phyloP scores from a whole-genome alignment of 345 rosid species.

The Brassica cretica region DNA sequence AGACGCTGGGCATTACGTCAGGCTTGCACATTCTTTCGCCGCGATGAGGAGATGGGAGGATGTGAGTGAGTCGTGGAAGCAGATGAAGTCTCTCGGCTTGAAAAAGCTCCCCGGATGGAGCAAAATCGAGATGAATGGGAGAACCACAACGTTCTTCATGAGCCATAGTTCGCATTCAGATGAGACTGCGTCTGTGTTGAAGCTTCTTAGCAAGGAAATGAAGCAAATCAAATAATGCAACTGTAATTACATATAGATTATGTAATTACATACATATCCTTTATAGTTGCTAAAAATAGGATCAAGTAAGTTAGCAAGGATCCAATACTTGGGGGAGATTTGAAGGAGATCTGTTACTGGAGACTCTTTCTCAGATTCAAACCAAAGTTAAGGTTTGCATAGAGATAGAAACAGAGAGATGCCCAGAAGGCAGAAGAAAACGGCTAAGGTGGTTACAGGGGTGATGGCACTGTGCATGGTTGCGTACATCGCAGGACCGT shows the following conservation, averaged over 20 bases:
- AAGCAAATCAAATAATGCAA: slow-evolving; percentile 23
- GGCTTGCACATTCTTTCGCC: slow-evolving; percentile 59
- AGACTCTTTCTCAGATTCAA: slow-evolving; percentile 29
- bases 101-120: slow-evolving; percentile 69
- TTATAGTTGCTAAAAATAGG: slow-evolving; percentile 34
- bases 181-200: slow-evolving; percentile 44
- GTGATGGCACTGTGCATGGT: slow-evolving; percentile 50
- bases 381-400: slow-evolving; percentile 29
- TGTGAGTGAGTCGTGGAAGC: slow-evolving; percentile 51
- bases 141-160: slow-evolving; percentile 48
- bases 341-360: slow-evolving; percentile 24
- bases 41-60: slow-evolving; percentile 57
- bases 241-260: not conserved
- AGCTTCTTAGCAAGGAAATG: slow-evolving; percentile 43
- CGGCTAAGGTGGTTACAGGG: slow-evolving; percentile 41
- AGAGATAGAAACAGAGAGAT: slow-evolving; percentile 28
- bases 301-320: slow-evolving; percentile 13
- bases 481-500: slow-evolving; percentile 53
- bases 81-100: slow-evolving; percentile 56
- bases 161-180: slow-evolving; percentile 53
- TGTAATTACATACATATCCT: not conserved
- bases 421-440: slow-evolving; percentile 48
- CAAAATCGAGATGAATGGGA: slow-evolving; percentile 48
- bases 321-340: slow-evolving; percentile 36
- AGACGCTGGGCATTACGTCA: slow-evolving; percentile 54